phyloP scores from a whole-genome alignment of 1,284 basidiomycete genomes.

The Rhodotorula sp. region DNA sequence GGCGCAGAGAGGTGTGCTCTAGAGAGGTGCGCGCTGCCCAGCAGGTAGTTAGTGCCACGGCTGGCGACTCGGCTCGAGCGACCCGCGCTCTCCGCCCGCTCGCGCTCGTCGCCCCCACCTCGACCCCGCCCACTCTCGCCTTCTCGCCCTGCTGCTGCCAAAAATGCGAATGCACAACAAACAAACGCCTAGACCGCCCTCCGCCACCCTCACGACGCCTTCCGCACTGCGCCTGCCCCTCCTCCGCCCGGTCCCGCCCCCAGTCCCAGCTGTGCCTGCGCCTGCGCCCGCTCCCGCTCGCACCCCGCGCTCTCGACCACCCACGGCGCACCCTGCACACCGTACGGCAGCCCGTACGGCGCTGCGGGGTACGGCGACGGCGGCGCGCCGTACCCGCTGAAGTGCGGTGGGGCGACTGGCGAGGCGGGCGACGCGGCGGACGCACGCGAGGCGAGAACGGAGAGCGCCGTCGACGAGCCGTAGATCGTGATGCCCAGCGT shows the following conservation, averaged over 20 bases:
- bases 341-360: slow-evolving; percentile 27
- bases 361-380: background rate
- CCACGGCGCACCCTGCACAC: slow-evolving; percentile 9
- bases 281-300: background rate
- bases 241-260: background rate
- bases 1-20: background rate
- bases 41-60: background rate
- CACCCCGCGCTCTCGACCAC: slow-evolving; percentile 21
- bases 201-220: background rate
- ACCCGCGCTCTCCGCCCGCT: no score
- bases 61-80: no score
- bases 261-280: background rate
- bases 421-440: background rate
- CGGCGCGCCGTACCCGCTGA: background rate
- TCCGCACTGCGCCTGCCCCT: background rate
- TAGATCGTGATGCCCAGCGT: slow-evolving; percentile 38
- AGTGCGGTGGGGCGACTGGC: background rate
- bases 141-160: no score
- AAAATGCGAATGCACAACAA: no score
- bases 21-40: no score
- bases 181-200: background rate
- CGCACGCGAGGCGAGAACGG: slow-evolving; percentile 29
- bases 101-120: no score
- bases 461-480: slow-evolving; percentile 37
- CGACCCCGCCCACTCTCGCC: no score